Base-by-base conservation (phyloP, 495 filamentous ascomycete species). In the Rhizodiscina lignyota region DNA sequence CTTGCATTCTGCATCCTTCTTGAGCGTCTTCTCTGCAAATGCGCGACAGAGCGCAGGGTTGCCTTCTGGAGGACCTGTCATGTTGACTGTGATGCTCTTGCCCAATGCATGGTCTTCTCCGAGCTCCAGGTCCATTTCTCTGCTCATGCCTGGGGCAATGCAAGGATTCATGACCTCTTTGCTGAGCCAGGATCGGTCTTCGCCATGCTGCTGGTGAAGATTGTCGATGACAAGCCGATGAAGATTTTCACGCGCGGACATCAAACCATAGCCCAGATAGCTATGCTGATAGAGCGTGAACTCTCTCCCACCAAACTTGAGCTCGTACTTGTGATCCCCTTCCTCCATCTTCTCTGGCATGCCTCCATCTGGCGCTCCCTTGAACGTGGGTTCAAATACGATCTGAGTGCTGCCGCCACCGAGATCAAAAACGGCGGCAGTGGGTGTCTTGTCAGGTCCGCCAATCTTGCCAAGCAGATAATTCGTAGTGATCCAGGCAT, bases 231-330 rank as follows among this genome's bases (percentile, higher is more conserved):
- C 62, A 5, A 61, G 59, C 37, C 70, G 68, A 60, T 93, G 82
- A 38, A 96, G 76, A 19, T 83, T 66, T 20, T 91, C 71, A 35
- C 89, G 83, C 18, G 89, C 89, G 41, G 79, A 69, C 85, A 94
- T 97, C 35, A 97, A 75, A 49, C 89, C 89, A 50, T 94, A 94
- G 35, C 86, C 87, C 34, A 97, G 77, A 58, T 97, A 91, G 18
- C 86, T 94, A 60, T 97, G 85, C 60, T 97, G 89, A 63, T 97
- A 97, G n/a, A 97, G 74, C 30, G 75, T 68, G 54, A 96, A 96
- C 27, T 86, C 59, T 37, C 83, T 78, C 38, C 86, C 89, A 42
- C 87, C 86, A 42, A 94, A 96, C 27, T 74, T 66, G 40, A 97
- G 72, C 30, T 77, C 68, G 58, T 97, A 97, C 59, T 94, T 94